Evolutionary conservation across 306 rosid genomes (phyloP).

Genomic region (Casuarina cunninghamiana): DNA sequence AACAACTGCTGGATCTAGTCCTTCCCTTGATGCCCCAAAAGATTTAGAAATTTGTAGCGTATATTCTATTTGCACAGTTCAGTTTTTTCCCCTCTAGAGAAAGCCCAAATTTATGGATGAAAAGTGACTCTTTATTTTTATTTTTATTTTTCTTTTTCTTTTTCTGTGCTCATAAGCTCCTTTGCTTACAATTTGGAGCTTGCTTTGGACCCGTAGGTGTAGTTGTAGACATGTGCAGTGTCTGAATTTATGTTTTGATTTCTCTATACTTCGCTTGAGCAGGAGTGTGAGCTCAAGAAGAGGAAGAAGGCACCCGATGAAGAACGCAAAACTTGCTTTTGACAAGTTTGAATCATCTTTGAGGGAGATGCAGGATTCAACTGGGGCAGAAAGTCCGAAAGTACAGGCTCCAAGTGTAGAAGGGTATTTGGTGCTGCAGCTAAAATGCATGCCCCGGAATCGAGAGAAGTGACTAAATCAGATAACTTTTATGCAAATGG

Average conservation of each 20-base stretch:
- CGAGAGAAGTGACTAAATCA: slow-evolving; percentile 41
- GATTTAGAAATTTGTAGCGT: neutral
- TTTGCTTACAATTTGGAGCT: neutral
- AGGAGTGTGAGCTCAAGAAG: slow-evolving; percentile 83
- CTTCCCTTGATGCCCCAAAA: neutral
- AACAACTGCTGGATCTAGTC: neutral
- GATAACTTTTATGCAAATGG: slow-evolving; percentile 57
- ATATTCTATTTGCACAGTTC: neutral
- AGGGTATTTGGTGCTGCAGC: slow-evolving; percentile 66
- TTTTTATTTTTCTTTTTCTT: neutral
- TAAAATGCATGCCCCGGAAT: slow-evolving; percentile 45
- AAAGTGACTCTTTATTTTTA: neutral
- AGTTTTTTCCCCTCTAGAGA: neutral
- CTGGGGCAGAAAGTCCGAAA: slow-evolving; percentile 44
- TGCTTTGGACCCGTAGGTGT: neutral
- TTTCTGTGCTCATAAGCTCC: neutral
- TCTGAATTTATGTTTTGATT: slow-evolving; percentile 8
- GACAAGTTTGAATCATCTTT: slow-evolving; percentile 65
- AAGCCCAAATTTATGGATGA: neutral
- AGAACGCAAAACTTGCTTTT: slow-evolving; percentile 72
- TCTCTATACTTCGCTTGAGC: slow-evolving; percentile 30
- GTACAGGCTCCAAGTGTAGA: slow-evolving; percentile 54
- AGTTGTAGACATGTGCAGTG: slow-evolving; percentile 13
- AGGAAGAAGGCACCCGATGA: slow-evolving; percentile 68
- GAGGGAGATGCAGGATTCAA: slow-evolving; percentile 55